These are phyloP conservation scores for Pythium chondricola DNA, from an alignment of 352 stramenopile species.

Conservation along the genomic window DNA sequence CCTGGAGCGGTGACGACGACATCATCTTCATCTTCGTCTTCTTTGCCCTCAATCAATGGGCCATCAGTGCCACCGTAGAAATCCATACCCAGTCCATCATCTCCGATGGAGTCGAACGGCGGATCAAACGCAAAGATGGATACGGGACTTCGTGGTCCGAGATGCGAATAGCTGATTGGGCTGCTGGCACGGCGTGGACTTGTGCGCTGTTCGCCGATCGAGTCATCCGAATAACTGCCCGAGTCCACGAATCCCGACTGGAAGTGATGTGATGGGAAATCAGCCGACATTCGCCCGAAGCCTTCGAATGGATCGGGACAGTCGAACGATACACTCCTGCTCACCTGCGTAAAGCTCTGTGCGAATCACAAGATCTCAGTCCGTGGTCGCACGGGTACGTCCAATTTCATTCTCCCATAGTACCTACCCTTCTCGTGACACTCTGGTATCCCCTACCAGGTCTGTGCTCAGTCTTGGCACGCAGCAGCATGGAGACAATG, in stretches of 20 bases:
- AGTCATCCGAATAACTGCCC: constrained; percentile 56
- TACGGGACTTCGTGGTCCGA: constrained; percentile 61
- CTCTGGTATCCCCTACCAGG: constrained; percentile 43
- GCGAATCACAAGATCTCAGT: too few species aligned
- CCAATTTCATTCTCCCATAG: too few species aligned
- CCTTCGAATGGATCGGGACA: constrained; percentile 49
- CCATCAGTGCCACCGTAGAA: constrained; percentile 12
- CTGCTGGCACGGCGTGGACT: constrained; percentile 55
- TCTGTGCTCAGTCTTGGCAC: constrained; percentile 48
- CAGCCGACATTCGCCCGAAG: constrained; percentile 38
- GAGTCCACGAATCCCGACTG: constrained; percentile 39
- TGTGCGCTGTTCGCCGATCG: constrained; percentile 31
- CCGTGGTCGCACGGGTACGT: too few species aligned
- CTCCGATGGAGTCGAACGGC: constrained; percentile 44
- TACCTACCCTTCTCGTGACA: constrained; percentile 59
- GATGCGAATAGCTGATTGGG: constrained; percentile 45
- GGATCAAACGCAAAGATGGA: constrained; percentile 64
- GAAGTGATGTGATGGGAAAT: constrained; percentile 29
- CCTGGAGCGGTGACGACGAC: neutral
- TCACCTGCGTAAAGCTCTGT: constrained; percentile 62
- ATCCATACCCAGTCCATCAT: constrained; percentile 9
- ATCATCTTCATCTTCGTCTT: constrained; percentile 23
- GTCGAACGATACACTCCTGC: constrained; percentile 73
- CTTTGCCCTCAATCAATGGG: constrained; percentile 23
- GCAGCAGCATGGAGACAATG: constrained; percentile 72